Base-by-base conservation (phyloP, 169 alveolate genomes). In the Plasmodium vivax region DNA sequence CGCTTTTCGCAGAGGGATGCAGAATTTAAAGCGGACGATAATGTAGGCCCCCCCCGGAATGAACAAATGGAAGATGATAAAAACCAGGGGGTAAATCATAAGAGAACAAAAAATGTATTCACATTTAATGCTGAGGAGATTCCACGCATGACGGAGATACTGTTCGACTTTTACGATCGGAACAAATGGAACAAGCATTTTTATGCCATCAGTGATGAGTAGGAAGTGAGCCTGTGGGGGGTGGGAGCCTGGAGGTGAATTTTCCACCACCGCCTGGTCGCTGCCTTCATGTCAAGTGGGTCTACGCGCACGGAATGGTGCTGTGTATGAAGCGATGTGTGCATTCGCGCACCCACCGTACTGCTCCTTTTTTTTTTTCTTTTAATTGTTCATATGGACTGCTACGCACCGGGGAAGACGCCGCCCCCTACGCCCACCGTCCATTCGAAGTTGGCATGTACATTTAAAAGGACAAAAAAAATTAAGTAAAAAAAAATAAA, bases 171-270 rank as follows among this genome's bases (percentile, higher is more conserved):
- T 23, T 90, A 90, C 51, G 94, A 90, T 41, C 71, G 23, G 47
- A 90, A 90, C 30, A 90, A 90, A 43, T 81, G 94, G 94, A 80
- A 82, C 51, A 90, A 80, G 5, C 68, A 90, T 81, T 90, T 62
- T n/a, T 30, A 79, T 30, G 62, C 54, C 36, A 10, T 10, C 19
- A 30, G 5, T 14, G 83, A 81, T 41, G 84, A 62, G 12, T 19
- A 41, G 45, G 14, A 27, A 85, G 32, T 32, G 71, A 54, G 54
- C 43, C 4, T 38, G 73, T 38, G 30, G 9, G 47, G 14, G 10
- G 43, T n/a, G 51, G 77, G 34, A 68, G 23, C 14, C 12, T 30
- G 27, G 27, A 23, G 23, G n/a, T 30, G 38, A 19, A 68, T 68
- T 68, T n/a, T 7, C 16, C 8, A 68, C 38, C 23, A 27, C 23